Evolutionary conservation across 441 rosid species (phyloP).

Genomic region (Gossypium schwendimanii): DNA sequence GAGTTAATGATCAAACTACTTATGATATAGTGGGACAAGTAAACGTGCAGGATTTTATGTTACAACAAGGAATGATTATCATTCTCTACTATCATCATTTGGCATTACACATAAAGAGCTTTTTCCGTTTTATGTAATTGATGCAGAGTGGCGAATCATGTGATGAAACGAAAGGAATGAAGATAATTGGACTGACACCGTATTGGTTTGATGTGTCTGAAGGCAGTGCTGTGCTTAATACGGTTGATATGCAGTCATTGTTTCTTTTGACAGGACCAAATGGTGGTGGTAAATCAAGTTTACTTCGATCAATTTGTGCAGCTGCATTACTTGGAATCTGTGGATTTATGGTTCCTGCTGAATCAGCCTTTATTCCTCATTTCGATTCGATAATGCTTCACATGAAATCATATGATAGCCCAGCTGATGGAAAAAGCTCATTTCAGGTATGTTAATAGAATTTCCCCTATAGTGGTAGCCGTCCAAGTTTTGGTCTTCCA

Average conservation of each 20-base stretch:
- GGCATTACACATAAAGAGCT: background rate
- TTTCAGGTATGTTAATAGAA: conserved; percentile 57
- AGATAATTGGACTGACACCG: conserved; percentile 69
- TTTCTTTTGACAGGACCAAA: conserved; percentile 94
- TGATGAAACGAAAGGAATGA: conserved; percentile 42
- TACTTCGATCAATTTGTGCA: conserved; percentile 90
- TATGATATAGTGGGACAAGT: background rate
- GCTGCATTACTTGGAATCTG: conserved; percentile 88
- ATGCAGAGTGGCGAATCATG: conserved; percentile 35
- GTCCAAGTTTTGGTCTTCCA: background rate
- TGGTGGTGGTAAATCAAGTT: conserved; percentile 98
- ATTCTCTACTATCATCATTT: background rate
- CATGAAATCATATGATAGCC: conserved; percentile 98
- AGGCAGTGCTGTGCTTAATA: conserved; percentile 77
- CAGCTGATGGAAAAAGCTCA: conserved; percentile 95
- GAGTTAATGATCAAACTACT: background rate
- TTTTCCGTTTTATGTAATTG: conserved; percentile 3
- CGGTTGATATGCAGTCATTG: conserved; percentile 77
- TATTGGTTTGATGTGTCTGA: conserved; percentile 89
- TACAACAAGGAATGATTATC: background rate
- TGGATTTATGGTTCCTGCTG: conserved; percentile 94
- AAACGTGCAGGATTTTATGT: background rate
- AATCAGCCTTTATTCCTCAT: conserved; percentile 79
- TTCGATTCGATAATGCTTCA: conserved; percentile 95
- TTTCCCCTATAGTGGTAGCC: background rate